Base-by-base conservation (phyloP, 2,329 filamentous ascomycete species). In the Talaromyces sp. region DNA sequence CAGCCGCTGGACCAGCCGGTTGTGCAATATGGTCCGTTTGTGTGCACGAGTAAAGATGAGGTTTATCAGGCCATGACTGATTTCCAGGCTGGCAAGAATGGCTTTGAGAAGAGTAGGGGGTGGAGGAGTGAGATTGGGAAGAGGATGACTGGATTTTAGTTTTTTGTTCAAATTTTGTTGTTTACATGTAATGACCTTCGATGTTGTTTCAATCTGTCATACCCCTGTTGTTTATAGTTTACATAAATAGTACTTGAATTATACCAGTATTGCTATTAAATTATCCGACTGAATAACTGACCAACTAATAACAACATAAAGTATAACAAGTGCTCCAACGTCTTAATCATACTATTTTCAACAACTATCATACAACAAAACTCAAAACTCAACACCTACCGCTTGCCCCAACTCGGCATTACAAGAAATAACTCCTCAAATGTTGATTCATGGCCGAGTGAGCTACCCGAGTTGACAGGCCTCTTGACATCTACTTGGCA, bases 91-190 rank as follows among this genome's bases (percentile, higher is more conserved):
- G 82, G 85, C 65, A 81, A 83, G 42, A 93, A 94, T 74, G 91
- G 91, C 4, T 95, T 95, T 68, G 91, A 95, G 79, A 82, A 90
- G 65, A 90, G 90, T 1, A 83, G 86, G 65, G 85, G 87, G 33
- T 96, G 92, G 92, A 78, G 88, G 75, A 92, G 89, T 71, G 89
- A 96, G 78, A 96, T 96, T 83, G 91, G 90, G 42, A 92, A 92
- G 82, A 82, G 81, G 14, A 91, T 91, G 88, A 75, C 76, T 56
- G 50, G 9, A 10, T 60, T 52, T 44, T 63, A 60, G n/a, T n/a
- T 42, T 31, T 8, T 16, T 50, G 30, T n/a, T 7, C 18, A 47
- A 9, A 47, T 6, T 7, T 7, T 18, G n/a, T 23, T 47, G 42
- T 47, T 47, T 36, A 8, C 12, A 8, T 12, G 7, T 23, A 2